These are phyloP conservation scores for Xanthoconium purpureum DNA, from an alignment of 768 basidiomycete species.

Conservation along the genomic window DNA sequence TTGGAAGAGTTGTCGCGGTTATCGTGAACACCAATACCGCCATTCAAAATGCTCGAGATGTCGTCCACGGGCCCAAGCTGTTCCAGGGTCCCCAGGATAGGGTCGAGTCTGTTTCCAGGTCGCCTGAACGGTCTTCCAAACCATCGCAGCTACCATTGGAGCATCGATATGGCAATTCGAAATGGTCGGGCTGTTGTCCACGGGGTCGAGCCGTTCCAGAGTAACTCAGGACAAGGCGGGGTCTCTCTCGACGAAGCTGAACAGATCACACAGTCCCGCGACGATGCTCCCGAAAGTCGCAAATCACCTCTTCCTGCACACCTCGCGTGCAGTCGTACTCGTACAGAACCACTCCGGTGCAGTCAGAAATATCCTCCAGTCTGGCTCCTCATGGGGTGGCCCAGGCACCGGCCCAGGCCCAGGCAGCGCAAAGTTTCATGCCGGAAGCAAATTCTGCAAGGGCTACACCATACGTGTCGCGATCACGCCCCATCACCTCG, in stretches of 20 bases:
- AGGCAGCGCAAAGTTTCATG: slow-evolving; percentile 68
- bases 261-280: background rate
- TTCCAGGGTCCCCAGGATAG: background rate
- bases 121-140: background rate
- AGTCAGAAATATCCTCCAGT: slow-evolving; percentile 74
- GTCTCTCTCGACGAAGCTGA: background rate
- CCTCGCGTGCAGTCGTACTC: slow-evolving; percentile 70
- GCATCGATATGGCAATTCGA: background rate
- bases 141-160: no score
- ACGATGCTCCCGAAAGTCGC: slow-evolving; percentile 82
- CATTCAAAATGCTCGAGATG: background rate
- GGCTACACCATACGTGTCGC: slow-evolving; percentile 67
- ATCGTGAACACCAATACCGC: background rate
- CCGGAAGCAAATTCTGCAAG: slow-evolving; percentile 68
- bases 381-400: slow-evolving; percentile 51
- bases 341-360: slow-evolving; percentile 70
- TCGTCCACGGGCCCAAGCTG: background rate
- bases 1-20: background rate
- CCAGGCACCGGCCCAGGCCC: slow-evolving; percentile 54
- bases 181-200: background rate
- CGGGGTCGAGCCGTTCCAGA: background rate
- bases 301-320: slow-evolving; percentile 72
- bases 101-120: background rate
- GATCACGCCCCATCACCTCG: no score
- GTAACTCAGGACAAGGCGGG: background rate